A percentile compares a stretch with the other conserved stretches of the same genome.
These are phyloP conservation scores for Bacidia rubella DNA, from an alignment of 495 filamentous ascomycete genomes.

Conservation along the genomic window DNA sequence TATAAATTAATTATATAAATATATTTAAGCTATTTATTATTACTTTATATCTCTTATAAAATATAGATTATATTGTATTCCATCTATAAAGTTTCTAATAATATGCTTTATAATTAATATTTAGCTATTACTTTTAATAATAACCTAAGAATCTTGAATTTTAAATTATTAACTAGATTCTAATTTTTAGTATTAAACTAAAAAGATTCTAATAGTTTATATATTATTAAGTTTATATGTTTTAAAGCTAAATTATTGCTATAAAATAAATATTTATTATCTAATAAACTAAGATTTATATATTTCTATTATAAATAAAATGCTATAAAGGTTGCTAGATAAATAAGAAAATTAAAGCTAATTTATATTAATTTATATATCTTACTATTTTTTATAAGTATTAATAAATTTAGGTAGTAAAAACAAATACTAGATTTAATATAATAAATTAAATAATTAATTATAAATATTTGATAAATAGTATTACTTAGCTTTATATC, in stretches of 20 bases:
- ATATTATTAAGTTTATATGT: neutral
- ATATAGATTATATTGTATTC: too few relatives aligned
- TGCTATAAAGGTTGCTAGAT: neutral
- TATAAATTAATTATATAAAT: too few relatives aligned
- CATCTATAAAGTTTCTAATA: too few relatives aligned
- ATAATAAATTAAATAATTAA: constrained; percentile 1
- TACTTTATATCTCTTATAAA: too few relatives aligned
- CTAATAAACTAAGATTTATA: too few relatives aligned
- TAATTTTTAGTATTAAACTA: too few relatives aligned
- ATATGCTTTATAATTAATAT: too few relatives aligned
- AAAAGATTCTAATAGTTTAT: too few relatives aligned
- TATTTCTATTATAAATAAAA: neutral
- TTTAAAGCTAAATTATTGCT: neutral
- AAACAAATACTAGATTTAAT: neutral
- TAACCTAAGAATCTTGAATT: too few relatives aligned
- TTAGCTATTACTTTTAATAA: too few relatives aligned
- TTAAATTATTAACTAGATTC: too few relatives aligned
- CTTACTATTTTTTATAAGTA: neutral
- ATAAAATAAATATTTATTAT: constrained; percentile 1
- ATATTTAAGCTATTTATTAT: too few relatives aligned
- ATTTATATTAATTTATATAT: neutral
- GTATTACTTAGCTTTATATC: neutral
- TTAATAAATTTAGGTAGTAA: neutral
- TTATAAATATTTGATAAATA: neutral
- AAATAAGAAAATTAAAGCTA: neutral